Conservation (phyloP, 2,329 filamentous ascomycete species). For the Tolypocladium inflatum region DNA sequence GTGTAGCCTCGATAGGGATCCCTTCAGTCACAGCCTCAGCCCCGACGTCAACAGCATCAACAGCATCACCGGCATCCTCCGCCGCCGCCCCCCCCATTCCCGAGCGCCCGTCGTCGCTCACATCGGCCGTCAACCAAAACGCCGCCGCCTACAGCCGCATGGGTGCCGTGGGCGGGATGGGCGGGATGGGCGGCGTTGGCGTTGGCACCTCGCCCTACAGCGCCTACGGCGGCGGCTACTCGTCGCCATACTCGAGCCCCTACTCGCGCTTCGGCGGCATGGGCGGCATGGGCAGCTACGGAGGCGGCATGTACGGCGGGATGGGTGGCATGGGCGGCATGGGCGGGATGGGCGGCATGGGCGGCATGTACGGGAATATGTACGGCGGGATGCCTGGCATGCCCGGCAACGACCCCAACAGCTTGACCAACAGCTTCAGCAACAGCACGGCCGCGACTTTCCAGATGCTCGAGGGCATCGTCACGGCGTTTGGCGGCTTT, state of each 20-base stretch:
- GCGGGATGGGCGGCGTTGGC: conserved; percentile 11
- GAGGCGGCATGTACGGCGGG: conserved; percentile 24
- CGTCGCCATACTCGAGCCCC: conserved; percentile 28
- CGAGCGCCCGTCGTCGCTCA: conserved; percentile 68
- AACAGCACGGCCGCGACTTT: conserved; percentile 95
- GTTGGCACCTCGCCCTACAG: conserved; percentile 44
- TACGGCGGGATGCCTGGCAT: conserved; percentile 29
- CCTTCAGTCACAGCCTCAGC: conserved; percentile 26
- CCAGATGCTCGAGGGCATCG: conserved; percentile 95
- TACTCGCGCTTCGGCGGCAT: conserved; percentile 39
- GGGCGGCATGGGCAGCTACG: conserved; percentile 29
- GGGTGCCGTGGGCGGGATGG: conserved; percentile 23
- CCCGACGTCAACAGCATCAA: conserved; percentile 29
- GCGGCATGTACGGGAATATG: conserved; percentile 33
- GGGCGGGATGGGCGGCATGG: conserved; percentile 29
- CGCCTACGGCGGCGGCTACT: conserved; percentile 28
- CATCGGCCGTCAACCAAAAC: conserved; percentile 75
- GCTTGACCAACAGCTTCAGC: conserved; percentile 88
- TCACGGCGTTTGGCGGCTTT: conserved; percentile 93
- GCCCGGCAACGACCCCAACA: conserved; percentile 75
- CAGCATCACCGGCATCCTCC: conserved; percentile 30
- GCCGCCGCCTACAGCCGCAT: conserved; percentile 67
- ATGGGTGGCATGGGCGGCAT: conserved; percentile 28
- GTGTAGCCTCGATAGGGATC: conserved; percentile 13
- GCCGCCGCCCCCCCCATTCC: conserved; percentile 60